phyloP scores from a whole-genome alignment of 2,329 filamentous ascomycete genomes.

The Berkeleyomyces basicola region DNA sequence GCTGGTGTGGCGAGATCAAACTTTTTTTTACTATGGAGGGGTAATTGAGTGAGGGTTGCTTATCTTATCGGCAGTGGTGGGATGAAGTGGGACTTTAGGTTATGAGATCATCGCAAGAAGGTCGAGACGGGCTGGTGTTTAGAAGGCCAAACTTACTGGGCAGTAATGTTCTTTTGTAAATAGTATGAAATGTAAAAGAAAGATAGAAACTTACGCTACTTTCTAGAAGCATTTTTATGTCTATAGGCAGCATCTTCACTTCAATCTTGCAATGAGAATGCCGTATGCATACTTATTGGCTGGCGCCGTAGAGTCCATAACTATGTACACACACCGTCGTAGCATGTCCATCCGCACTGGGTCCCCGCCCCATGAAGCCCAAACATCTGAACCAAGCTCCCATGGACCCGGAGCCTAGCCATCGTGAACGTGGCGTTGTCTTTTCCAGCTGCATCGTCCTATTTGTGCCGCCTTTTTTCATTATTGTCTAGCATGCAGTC shows the following conservation, averaged over 20 bases:
- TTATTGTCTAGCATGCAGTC: conserved; percentile 47
- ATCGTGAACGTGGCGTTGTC: conserved; percentile 1
- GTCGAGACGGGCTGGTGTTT: background rate
- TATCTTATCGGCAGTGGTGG: conserved; percentile 6
- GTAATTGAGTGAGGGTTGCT: background rate
- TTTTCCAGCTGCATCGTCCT: background rate
- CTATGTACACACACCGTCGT: conserved; percentile 5
- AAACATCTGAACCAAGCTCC: conserved; percentile 8
- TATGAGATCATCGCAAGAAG: background rate
- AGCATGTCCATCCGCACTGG: background rate
- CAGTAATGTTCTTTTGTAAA: background rate
- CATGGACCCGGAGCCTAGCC: background rate
- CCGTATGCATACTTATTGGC: conserved; percentile 1
- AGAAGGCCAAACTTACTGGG: background rate
- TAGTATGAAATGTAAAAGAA: background rate
- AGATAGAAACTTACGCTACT: no score
- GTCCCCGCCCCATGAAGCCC: conserved; percentile 1
- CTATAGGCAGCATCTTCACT: background rate
- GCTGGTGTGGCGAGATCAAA: background rate
- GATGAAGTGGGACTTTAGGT: background rate
- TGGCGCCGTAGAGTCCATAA: background rate
- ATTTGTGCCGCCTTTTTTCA: background rate
- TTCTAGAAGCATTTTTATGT: no score
- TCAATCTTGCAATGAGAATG: background rate
- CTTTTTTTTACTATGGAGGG: conserved; percentile 4